These are phyloP conservation scores for Patellifolia procumbens DNA, from an alignment of 179 eudicot species.

Conservation along the genomic window DNA sequence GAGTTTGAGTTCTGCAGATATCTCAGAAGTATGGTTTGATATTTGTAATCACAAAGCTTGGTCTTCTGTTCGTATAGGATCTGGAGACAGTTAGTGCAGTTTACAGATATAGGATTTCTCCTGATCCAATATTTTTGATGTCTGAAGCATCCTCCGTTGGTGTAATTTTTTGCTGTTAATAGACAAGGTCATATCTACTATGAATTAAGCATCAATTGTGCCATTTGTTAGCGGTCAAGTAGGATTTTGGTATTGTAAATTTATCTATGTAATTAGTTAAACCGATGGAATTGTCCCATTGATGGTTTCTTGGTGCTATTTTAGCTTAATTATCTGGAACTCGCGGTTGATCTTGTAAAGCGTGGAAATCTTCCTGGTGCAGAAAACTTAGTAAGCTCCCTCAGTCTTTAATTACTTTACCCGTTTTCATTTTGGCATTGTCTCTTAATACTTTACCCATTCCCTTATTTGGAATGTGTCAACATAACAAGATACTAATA, in stretches of 20 bases:
- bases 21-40: constrained; percentile 86
- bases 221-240: constrained; percentile 96
- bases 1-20: constrained; percentile 46
- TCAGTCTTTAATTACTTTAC: too few relatives aligned
- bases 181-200: constrained; percentile 94
- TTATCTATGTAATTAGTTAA: neutral
- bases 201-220: constrained; percentile 82
- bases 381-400: constrained; percentile 68
- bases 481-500: too few relatives aligned
- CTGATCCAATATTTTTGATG: constrained; percentile 91
- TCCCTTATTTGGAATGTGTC: too few relatives aligned
- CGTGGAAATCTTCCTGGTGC: constrained; percentile 95
- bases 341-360: constrained; percentile 92
- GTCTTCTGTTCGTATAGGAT: constrained; percentile 92
- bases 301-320: constrained; percentile 15
- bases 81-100: constrained; percentile 93
- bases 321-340: constrained; percentile 90
- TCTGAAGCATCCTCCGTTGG: constrained; percentile 91
- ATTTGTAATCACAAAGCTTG: constrained; percentile 91
- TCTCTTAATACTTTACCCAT: too few relatives aligned
- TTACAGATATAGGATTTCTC: constrained; percentile 89
- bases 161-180: constrained; percentile 85
- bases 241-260: neutral
- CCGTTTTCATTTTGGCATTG: too few relatives aligned
- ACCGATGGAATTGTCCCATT: neutral